Evolutionary conservation across 495 filamentous ascomycete genomes (phyloP).

Genomic region (Penicillium diatomitis): DNA sequence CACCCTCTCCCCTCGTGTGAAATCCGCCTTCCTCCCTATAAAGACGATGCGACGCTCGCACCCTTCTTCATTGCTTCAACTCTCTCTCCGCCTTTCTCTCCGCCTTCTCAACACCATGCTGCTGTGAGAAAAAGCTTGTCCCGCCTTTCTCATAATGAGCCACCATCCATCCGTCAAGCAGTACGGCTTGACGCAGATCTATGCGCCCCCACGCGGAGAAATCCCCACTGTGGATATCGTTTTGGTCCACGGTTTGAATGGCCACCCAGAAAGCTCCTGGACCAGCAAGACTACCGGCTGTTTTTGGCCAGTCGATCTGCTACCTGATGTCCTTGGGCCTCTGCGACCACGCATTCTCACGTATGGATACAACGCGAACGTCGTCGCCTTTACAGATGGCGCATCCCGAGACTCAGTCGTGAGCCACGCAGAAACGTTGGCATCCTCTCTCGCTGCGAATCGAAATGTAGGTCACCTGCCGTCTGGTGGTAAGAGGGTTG

Average conservation of each 20-base stretch:
- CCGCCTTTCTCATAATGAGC: slow-evolving; percentile 11
- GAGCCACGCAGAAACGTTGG: slow-evolving; percentile 75
- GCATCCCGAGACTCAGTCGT: slow-evolving; percentile 65
- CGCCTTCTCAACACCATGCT: slow-evolving; percentile 2
- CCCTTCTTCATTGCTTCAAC: neutral
- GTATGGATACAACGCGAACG: slow-evolving; percentile 80
- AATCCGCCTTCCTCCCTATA: neutral
- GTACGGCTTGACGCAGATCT: slow-evolving; percentile 63
- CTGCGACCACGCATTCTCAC: slow-evolving; percentile 62
- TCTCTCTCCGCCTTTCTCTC: neutral
- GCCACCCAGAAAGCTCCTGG: slow-evolving; percentile 69
- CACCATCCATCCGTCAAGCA: slow-evolving; percentile 41
- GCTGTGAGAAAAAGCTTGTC: slow-evolving; percentile 1
- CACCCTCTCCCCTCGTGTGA: neutral
- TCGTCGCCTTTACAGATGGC: slow-evolving; percentile 53
- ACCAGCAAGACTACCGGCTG: slow-evolving; percentile 51
- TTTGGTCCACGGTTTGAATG: slow-evolving; percentile 78
- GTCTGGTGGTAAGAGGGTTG: too few species aligned
- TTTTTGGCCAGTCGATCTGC: slow-evolving; percentile 70
- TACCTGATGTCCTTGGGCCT: slow-evolving; percentile 54
- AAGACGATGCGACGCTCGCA: neutral
- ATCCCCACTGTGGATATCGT: slow-evolving; percentile 45
- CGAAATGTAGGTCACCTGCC: slow-evolving; percentile 35
- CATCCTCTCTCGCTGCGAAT: slow-evolving; percentile 51
- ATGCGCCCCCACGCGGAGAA: slow-evolving; percentile 43